Base-by-base conservation (phyloP, 345 rosid species). In the Euphorbia pulcherrima region DNA sequence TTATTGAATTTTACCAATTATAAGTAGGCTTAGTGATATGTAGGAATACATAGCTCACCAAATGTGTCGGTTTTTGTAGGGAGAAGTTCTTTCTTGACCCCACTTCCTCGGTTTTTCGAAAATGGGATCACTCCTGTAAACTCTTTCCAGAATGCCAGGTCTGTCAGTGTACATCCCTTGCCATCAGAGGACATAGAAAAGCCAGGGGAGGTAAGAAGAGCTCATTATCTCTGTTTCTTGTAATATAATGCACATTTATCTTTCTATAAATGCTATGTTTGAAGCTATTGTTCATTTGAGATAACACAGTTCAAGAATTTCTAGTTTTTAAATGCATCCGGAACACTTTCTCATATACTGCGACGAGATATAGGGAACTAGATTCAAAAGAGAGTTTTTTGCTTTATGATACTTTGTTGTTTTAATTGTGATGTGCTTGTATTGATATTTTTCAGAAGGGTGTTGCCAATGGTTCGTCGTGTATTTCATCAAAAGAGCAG, bases 51-150 rank as follows among this genome's bases (percentile, higher is more conserved):
- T 23, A 64, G 65, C 69, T 47, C 54, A 61, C 56, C 48, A 44
- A 67, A 57, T 71, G 40, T 71, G 4, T 26, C 53, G 20, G 47
- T 47, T 23, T 65, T 76, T 61, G 64, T 66, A 88, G 93, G 93
- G 60, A 84, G 76, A 78, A 80, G 64, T 72, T 80, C 83, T 63
- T 86, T 84, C 74, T 65, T 86, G 70, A 77, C 84, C 75, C 93
- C 88, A 46, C 78, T 83, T 68, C 83, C 85, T 44, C 83, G 79
- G 77, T 78, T 68, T 69, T 74, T 68, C 54, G 88, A 82, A 26
- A 67, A 69, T 72, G 85, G 81, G 55, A 72, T 21, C 72, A 60
- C 75, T 50, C 67, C 78, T 62, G 73, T 73, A 64, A 80, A 68
- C 71, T 66, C 84, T 60, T 68, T 46, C 60, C 81, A 70, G 40